Base-by-base conservation (phyloP, 2,329 filamentous ascomycete genomes). In the Metarhizium brunneum region DNA sequence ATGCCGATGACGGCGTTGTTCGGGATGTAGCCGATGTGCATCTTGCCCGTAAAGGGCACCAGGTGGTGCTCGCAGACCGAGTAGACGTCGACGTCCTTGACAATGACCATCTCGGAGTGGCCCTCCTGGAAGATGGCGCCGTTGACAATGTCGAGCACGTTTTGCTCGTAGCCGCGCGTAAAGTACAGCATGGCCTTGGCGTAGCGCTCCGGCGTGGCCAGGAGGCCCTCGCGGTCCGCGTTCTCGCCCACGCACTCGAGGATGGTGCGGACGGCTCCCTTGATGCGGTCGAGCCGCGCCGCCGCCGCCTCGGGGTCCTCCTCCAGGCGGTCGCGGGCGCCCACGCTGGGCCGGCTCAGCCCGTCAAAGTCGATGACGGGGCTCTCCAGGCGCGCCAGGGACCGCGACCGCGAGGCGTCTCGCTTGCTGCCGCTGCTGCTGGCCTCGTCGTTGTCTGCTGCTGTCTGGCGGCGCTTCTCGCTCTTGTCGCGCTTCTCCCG, bases 11-110 rank as follows among this genome's bases (percentile, higher is more conserved):
- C 92, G 57, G 92, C 85, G 68, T 91, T 84, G 66, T 86, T 85
- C 35, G 94, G 94, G 60, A 99, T 97, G 73, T 99, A 99, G 57
- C 92, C 94, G 64, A 99, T 97, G 74, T 99, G 94, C 90, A 99
- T 97, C 90, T 96, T 97, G 65, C 94, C 94, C 3, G 83, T 92
- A 66, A 99, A 99, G 0, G 94, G 94, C 7, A 99, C 92, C 68
- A 99, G 81, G 68, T 99, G 94, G 70, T 99, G 94, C 75, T 99
- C 94, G 76, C 94, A 99, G 47, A 97, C 77, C 60, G 88, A 92
- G 71, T 91, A 95, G 13, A 97, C 83, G 68, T 96, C 92, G 65
- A 99, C 97, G 66, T 97, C 92, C 74, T 95, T 96, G 57, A 99
- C 90, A 65, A 97, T 96, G 35, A 99, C 92, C 75, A 99, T 82